Percentiles rank a stretch among this genome's conserved stretches.
Conservation (phyloP, 805 yeast genomes). For the Candida morakotiae region DNA sequence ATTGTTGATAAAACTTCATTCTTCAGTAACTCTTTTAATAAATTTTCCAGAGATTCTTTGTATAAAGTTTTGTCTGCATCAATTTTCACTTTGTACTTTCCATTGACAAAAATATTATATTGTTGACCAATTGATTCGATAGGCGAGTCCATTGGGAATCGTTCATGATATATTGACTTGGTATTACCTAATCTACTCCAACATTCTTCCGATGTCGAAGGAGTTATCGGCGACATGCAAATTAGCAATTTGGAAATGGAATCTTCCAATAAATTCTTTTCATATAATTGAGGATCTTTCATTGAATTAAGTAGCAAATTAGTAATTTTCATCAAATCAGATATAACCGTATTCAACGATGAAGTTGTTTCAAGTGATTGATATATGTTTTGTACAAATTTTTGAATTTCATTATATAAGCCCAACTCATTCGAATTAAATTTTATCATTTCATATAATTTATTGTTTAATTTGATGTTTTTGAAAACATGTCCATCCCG, state of each 20-base stretch:
- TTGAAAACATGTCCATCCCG: constrained; percentile 1
- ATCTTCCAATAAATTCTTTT: constrained; percentile 41
- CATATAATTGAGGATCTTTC: constrained; percentile 28
- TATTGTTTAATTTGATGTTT: constrained; percentile 16
- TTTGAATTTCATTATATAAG: constrained; percentile 56
- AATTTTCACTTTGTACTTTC: constrained; percentile 55
- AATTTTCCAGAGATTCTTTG: constrained; percentile 25
- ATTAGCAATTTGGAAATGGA: constrained; percentile 52
- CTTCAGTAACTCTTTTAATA: constrained; percentile 31
- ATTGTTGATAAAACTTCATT: constrained; percentile 38
- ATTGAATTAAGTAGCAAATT: constrained; percentile 39
- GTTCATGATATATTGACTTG: constrained; percentile 49
- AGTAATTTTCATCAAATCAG: constrained; percentile 81
- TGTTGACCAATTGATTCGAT: constrained; percentile 35
- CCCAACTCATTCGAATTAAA: constrained; percentile 44
- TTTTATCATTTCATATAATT: constrained; percentile 14
- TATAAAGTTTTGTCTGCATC: constrained; percentile 31
- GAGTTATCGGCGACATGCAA: constrained; percentile 77
- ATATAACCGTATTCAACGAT: constrained; percentile 78
- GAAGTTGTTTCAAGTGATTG: constrained; percentile 55
- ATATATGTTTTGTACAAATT: constrained; percentile 46
- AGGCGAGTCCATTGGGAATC: constrained; percentile 60
- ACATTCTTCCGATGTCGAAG: constrained; percentile 78
- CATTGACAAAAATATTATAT: constrained; percentile 69
- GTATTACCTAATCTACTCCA: constrained; percentile 48